Evolutionary conservation across 2,329 filamentous ascomycete genomes (phyloP).

Genomic region (Colletotrichum liriopes): DNA sequence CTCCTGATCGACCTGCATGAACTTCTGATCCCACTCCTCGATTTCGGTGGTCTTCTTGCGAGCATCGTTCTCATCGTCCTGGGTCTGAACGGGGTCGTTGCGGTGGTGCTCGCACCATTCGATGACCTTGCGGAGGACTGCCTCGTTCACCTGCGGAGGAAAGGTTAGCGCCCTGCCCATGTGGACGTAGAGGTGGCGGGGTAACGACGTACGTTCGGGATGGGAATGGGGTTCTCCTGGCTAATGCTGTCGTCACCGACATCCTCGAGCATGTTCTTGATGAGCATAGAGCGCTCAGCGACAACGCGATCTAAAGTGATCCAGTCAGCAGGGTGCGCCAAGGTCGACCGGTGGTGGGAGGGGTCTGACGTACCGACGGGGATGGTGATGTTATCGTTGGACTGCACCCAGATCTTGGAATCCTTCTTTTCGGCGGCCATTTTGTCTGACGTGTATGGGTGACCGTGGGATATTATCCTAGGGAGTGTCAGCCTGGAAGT

Average conservation of each 20-base stretch:
- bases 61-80: slow-evolving; percentile 92
- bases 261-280: slow-evolving; percentile 99
- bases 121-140: slow-evolving; percentile 94
- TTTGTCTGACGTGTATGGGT: slow-evolving; percentile 43
- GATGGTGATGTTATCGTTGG: slow-evolving; percentile 66
- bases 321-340: slow-evolving; percentile 17
- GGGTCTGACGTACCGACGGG: slow-evolving; percentile 54
- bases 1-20: slow-evolving; percentile 99
- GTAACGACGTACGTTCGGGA: slow-evolving; percentile 77
- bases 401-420: slow-evolving; percentile 65
- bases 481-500: slow-evolving; percentile 2
- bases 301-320: slow-evolving; percentile 79
- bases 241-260: slow-evolving; percentile 76
- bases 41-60: slow-evolving; percentile 99
- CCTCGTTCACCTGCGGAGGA: slow-evolving; percentile 82
- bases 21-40: slow-evolving; percentile 99
- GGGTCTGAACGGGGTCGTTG: slow-evolving; percentile 84
- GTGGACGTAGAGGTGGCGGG: slow-evolving; percentile 28
- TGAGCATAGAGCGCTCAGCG: slow-evolving; percentile 91
- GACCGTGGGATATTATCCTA: not conserved
- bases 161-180: slow-evolving; percentile 36
- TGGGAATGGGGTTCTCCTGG: slow-evolving; percentile 81
- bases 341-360: not conserved
- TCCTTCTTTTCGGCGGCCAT: slow-evolving; percentile 54
- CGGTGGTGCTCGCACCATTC: slow-evolving; percentile 99